Evolutionary conservation across 345 rosid genomes (phyloP), one percentile per base, ranked within the genome.

Genomic region (Pistacia integerrima): DNA sequence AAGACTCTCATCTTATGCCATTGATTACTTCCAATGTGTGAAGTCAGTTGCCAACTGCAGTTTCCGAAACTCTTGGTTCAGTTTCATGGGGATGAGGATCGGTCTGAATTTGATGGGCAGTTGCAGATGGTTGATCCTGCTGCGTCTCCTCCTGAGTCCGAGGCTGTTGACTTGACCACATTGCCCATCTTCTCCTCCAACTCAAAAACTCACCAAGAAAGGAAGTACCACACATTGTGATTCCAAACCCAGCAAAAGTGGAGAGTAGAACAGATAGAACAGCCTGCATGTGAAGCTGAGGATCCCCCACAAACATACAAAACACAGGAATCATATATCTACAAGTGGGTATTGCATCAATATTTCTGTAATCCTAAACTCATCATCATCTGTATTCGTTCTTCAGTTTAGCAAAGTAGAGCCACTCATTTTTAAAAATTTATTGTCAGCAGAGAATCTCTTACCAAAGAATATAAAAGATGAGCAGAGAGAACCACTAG

Each of bases 401-500:
- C 46, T 17, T 48, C 55, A 49, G 18, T 48, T 67, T 38, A 64
- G 10, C 7, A 76, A 18, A 33, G 62, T 52, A 41, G 69, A 76
- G 14, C 16, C 14, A 57, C 46, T 70, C 5, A 10, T 13, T 64
- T 9, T 20, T 8, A 10, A 7, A 64, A 62, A 35, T 12, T 61
- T 44, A 67, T n/a, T 25, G 22, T 18, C 20, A 67, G 67, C 4
- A n/a, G 13, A 57, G 28, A 16, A 69, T 79, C 66, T 73, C 96
- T 88, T 80, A 96, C 99, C 85, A 89, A 54, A 36, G 90, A 68
- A 86, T 85, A 90, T 84, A 87, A 88, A n/a, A 95, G 82, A 81
- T 93, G 96, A 63, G 92, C 96, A 60, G 87, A 80, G 41, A 92
- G 80, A 83, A 88, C 93, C 77, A 95, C 97, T 35, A 92, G 78